Conservation (phyloP, 2,329 filamentous ascomycete genomes). For the Penicillium fuscoglaucum region DNA sequence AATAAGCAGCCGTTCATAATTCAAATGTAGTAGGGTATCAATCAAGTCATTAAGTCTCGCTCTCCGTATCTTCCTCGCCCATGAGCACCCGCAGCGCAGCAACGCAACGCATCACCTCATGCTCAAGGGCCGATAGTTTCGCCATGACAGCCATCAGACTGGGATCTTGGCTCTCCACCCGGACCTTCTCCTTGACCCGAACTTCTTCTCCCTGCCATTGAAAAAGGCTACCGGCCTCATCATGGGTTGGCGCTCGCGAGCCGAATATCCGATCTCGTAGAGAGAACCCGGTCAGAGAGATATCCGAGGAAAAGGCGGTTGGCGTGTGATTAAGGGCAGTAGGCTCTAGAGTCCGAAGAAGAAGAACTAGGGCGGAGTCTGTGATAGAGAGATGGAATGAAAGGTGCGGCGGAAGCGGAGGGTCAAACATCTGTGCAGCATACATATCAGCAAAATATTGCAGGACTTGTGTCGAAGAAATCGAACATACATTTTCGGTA, state of each 20-base stretch:
- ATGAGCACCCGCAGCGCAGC: slow-evolving; percentile 76
- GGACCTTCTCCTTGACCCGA: slow-evolving; percentile 83
- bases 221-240: slow-evolving; percentile 79
- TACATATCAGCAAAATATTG: slow-evolving; percentile 5
- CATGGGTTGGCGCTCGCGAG: slow-evolving; percentile 62
- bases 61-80: slow-evolving; percentile 58
- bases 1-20: not conserved
- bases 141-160: slow-evolving; percentile 79
- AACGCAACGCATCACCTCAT: slow-evolving; percentile 68
- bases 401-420: slow-evolving; percentile 65
- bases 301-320: slow-evolving; percentile 69
- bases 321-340: slow-evolving; percentile 58
- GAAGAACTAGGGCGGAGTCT: slow-evolving; percentile 69
- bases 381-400: slow-evolving; percentile 70
- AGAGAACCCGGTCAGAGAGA: slow-evolving; percentile 58
- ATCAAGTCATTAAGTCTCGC: slow-evolving; percentile 25
- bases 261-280: slow-evolving; percentile 58
- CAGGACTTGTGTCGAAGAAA: slow-evolving; percentile 2
- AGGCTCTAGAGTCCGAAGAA: slow-evolving; percentile 68
- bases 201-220: slow-evolving; percentile 70
- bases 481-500: slow-evolving; percentile 56
- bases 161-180: slow-evolving; percentile 86
- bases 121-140: slow-evolving; percentile 75
- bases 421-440: slow-evolving; percentile 55
- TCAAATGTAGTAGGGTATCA: slow-evolving; percentile 4